Evolutionary conservation across 2,329 filamentous ascomycete genomes (phyloP), one percentile per base, ranked within the genome.

Genomic region (Epichloe aotearoae): DNA sequence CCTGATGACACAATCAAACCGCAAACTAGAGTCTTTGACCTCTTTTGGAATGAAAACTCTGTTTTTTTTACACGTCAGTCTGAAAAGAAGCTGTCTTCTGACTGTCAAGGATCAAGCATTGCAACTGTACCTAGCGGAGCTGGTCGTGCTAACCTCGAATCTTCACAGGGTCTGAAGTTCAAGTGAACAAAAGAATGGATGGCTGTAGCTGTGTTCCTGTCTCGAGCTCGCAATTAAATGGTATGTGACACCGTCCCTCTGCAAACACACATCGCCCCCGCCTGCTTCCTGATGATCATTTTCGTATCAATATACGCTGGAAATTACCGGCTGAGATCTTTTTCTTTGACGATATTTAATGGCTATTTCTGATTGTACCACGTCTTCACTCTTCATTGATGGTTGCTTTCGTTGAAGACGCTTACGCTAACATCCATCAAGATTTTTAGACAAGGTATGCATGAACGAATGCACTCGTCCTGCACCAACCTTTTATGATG

Each of bases 21-120:
- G 79, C 83, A 83, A 90, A 90, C 86, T 94, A 94, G 88, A 94
- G 88, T 94, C 88, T 94, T 93, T 93, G 88, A 94, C 82, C 84
- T 74, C 33, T 67, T 67, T 55, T 68, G 76, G 81, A 77, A 84
- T 91, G 86, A 90, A 90, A 91, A 83, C 69, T 80, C 69, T 57
- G 59, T 76, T 80, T 82, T 76, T 87, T 83, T 87, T 83, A 80
- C 83, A 91, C 86, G 86, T 93, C 87, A 93, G 87, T 88, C 87
- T 93, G 87, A 93, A 76, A 49, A 69, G 65, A 65, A 57, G 56
- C 62, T 49, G 26, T 52, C 48, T 37, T 53, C n/a, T 23, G 40
- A 44, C 51, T 53, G 38, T 46, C 46, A 20, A 39, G 20, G 20
- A 47, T 48, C 44, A 46, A 46, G 37, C 46, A 47, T 44, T n/a